Evolutionary conservation across 257 asterid species (phyloP).

Genomic region (Solanum virginianum): DNA sequence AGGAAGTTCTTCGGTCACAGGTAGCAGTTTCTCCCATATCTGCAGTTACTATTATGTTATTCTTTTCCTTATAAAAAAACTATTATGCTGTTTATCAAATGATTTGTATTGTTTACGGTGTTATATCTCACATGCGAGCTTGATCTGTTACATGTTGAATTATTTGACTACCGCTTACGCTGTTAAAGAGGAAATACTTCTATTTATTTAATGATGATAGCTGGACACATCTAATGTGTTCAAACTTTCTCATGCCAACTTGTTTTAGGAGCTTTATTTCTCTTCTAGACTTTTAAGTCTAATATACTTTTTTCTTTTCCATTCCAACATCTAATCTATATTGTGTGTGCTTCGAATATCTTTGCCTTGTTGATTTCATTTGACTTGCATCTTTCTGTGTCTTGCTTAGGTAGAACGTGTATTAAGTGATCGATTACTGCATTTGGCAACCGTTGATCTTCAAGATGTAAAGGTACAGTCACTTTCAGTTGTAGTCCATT

Average conservation of each 20-base stretch:
- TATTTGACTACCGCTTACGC: not conserved
- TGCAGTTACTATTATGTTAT: not conserved
- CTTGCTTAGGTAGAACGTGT: conserved; percentile 53
- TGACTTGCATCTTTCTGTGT: conserved; percentile 13
- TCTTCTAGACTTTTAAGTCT: not conserved
- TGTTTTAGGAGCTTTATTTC: not conserved
- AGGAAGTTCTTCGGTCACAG: conserved; percentile 90
- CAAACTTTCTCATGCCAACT: not conserved
- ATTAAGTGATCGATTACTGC: conserved; percentile 56
- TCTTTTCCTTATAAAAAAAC: not conserved
- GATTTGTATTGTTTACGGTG: not conserved
- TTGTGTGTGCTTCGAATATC: not conserved
- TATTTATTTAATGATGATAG: not conserved
- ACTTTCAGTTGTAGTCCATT: not conserved
- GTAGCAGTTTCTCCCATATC: conserved; percentile 19
- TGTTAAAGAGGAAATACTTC: not conserved
- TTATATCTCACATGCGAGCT: not conserved
- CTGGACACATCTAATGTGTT: not conserved
- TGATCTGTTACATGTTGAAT: not conserved
- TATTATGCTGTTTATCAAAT: not conserved
- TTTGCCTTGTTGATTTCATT: not conserved
- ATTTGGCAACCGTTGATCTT: conserved; percentile 64
- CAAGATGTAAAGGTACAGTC: conserved; percentile 79
- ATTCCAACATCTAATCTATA: not conserved
- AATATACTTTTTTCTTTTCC: not conserved